phyloP scores from a whole-genome alignment of 2,329 filamentous ascomycete species.

The Acrodontium crateriforme region DNA sequence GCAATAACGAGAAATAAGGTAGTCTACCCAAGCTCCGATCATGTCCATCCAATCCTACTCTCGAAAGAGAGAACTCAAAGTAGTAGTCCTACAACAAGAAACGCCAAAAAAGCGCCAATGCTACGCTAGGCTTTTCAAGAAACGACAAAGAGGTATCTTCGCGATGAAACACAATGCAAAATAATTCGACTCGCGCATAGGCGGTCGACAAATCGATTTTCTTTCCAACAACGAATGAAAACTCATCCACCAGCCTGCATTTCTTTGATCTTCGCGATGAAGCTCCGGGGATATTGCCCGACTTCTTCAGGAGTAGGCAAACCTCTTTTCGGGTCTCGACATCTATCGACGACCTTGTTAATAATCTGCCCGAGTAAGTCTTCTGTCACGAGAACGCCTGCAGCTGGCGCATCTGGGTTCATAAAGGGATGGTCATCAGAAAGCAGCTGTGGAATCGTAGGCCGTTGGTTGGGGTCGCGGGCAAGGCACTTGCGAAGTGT shows the following conservation, averaged over 20 bases:
- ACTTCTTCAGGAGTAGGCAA: constrained; percentile 44
- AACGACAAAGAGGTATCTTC: too few relatives aligned
- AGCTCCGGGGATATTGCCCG: constrained; percentile 30
- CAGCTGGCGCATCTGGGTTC: constrained; percentile 38
- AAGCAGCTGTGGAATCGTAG: constrained; percentile 44
- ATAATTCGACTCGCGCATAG: too few relatives aligned
- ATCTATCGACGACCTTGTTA: constrained; percentile 45
- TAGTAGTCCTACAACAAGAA: too few relatives aligned
- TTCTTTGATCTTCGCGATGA: constrained; percentile 34
- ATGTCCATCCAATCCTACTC: too few relatives aligned
- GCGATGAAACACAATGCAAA: too few relatives aligned
- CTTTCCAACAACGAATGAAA: too few relatives aligned
- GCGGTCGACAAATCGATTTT: too few relatives aligned
- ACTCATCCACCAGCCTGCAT: constrained; percentile 19
- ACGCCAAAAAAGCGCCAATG: too few relatives aligned
- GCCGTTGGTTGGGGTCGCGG: constrained; percentile 42
- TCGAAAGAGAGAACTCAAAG: too few relatives aligned
- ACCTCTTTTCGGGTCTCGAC: constrained; percentile 36
- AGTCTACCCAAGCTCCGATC: too few relatives aligned
- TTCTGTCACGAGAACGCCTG: constrained; percentile 38
- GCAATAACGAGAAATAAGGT: too few relatives aligned
- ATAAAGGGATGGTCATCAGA: constrained; percentile 42
- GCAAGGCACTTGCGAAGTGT: constrained; percentile 46
- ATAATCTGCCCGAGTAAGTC: constrained; percentile 48
- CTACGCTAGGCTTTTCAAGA: too few relatives aligned